Percentiles rank a stretch among this genome's conserved stretches.
These are phyloP conservation scores for Calonectria fujianensis DNA, from an alignment of 2,329 filamentous ascomycete genomes.

Conservation along the genomic window DNA sequence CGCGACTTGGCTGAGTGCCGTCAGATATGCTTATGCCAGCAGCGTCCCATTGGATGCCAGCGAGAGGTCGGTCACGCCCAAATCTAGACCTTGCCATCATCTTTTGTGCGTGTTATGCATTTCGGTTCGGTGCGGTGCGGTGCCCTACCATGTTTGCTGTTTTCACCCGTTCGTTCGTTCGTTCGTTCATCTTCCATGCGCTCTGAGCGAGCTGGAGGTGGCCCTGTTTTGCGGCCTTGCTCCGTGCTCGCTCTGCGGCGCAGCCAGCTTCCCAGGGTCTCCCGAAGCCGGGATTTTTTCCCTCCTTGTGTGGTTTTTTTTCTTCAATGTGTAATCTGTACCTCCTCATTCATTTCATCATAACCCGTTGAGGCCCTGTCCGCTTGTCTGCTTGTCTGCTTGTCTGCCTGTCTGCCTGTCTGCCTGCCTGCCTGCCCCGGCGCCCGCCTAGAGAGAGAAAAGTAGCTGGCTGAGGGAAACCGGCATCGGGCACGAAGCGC, in stretches of 20 bases:
- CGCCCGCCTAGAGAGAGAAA: not conserved
- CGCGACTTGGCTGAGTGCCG: slow-evolving; percentile 52
- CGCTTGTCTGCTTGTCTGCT: not conserved
- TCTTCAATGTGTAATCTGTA: not conserved
- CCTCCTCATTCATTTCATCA: slow-evolving; percentile 24
- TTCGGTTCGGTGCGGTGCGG: slow-evolving; percentile 23
- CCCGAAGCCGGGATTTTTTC: slow-evolving; percentile 4
- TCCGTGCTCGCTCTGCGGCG: slow-evolving; percentile 21
- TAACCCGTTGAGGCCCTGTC: not conserved
- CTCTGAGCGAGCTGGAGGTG: slow-evolving; percentile 8
- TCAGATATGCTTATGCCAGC: slow-evolving; percentile 56
- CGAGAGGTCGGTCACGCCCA: slow-evolving; percentile 42
- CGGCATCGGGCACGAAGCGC: slow-evolving; percentile 31
- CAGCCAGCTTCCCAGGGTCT: slow-evolving; percentile 22
- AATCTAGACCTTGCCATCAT: slow-evolving; percentile 15
- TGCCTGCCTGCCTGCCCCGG: not conserved
- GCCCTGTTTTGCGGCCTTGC: slow-evolving; percentile 33
- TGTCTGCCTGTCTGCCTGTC: not conserved
- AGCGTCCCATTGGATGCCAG: slow-evolving; percentile 43
- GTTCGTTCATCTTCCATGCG: slow-evolving; percentile 25
- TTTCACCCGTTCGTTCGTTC: slow-evolving; percentile 24
- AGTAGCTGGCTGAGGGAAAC: slow-evolving; percentile 3
- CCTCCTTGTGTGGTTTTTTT: not conserved
- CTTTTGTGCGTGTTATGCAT: slow-evolving; percentile 18
- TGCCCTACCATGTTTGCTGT: slow-evolving; percentile 9